Conservation (phyloP, 306 rosid species). For the Cucumis hystrix region DNA sequence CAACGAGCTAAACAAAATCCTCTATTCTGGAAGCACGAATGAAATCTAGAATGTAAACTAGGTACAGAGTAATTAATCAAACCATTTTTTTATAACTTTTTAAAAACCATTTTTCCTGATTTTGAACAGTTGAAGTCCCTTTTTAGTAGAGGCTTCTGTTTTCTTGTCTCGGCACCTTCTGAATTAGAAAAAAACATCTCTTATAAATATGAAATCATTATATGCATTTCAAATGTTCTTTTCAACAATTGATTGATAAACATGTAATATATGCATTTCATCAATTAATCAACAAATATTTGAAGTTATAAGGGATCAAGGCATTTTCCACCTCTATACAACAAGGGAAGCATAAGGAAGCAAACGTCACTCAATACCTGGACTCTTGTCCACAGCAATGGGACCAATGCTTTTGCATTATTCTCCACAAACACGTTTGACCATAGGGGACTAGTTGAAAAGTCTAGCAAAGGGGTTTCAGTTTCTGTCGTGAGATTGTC, state of each 20-base stretch:
- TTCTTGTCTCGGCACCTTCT: neutral
- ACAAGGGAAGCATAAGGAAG: neutral
- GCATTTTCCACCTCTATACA: neutral
- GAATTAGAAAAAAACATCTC: neutral
- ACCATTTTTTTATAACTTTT: neutral
- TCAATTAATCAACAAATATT: neutral
- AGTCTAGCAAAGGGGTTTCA: slow-evolving; percentile 95
- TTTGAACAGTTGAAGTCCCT: neutral
- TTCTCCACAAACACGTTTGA: slow-evolving; percentile 97
- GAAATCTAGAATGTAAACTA: no score
- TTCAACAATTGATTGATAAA: neutral
- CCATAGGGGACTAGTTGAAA: slow-evolving; percentile 81
- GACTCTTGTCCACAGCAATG: slow-evolving; percentile 94
- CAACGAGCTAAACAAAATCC: no score
- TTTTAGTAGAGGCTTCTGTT: neutral
- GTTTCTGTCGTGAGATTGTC: slow-evolving; percentile 93
- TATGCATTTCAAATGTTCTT: neutral
- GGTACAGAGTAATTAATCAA: no score
- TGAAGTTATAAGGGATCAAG: neutral
- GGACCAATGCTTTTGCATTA: slow-evolving; percentile 91
- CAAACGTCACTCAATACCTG: slow-evolving; percentile 40
- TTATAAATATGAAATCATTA: neutral
- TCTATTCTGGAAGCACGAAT: no score
- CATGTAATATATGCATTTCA: neutral
- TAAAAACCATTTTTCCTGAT: neutral